These are phyloP conservation scores for Neurospora crassa DNA, from an alignment of 2,329 filamentous ascomycete genomes.

Conservation along the genomic window DNA sequence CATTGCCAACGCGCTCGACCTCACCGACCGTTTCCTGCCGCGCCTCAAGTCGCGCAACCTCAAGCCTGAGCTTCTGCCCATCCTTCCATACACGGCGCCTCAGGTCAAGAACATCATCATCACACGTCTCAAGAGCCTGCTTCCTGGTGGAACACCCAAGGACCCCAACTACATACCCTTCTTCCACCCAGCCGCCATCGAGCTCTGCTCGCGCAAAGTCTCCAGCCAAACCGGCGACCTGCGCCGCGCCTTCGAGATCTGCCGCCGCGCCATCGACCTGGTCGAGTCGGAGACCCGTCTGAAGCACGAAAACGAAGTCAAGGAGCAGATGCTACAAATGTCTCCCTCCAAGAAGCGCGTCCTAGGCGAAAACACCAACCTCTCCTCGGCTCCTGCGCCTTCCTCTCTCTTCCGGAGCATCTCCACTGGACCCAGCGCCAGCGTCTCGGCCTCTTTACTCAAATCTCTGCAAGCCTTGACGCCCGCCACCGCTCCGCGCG, in stretches of 20 bases:
- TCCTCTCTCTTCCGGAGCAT: conserved; percentile 12
- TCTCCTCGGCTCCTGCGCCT: conserved; percentile 36
- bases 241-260: conserved; percentile 91
- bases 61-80: conserved; percentile 81
- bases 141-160: conserved; percentile 44
- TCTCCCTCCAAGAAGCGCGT: conserved; percentile 62
- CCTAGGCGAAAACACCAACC: conserved; percentile 72
- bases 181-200: conserved; percentile 86
- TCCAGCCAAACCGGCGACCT: conserved; percentile 89
- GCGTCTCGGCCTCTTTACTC: conserved; percentile 37
- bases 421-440: conserved; percentile 20
- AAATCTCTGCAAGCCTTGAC: conserved; percentile 55
- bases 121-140: conserved; percentile 66
- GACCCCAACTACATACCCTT: conserved; percentile 62
- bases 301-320: conserved; percentile 56
- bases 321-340: conserved; percentile 46
- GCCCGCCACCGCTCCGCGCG: conserved; percentile 72
- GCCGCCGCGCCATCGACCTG: conserved; percentile 78
- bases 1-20: conserved; percentile 90
- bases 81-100: conserved; percentile 79
- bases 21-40: conserved; percentile 91
- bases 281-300: conserved; percentile 76
- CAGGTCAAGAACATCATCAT: conserved; percentile 87
- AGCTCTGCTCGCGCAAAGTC: conserved; percentile 90
- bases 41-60: conserved; percentile 87